Base-by-base conservation (phyloP, 2,329 filamentous ascomycete genomes). In the Gaeumannomyces sp. region DNA sequence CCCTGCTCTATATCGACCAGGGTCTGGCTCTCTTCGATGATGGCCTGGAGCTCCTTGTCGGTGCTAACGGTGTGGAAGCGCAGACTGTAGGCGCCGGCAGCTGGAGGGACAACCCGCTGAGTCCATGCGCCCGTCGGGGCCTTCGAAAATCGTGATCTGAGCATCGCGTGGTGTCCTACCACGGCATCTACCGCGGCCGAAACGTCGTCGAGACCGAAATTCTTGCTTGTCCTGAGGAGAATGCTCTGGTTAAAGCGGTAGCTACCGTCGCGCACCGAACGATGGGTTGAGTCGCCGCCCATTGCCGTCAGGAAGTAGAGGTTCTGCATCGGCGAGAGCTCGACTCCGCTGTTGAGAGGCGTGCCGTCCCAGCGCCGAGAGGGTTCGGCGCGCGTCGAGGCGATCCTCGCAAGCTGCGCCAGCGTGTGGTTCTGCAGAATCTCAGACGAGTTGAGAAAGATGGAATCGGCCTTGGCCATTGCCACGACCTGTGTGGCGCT, bases 261-360 rank as follows among this genome's bases (percentile, higher is more conserved):
- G 28, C 73, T 77, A 0, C 76, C 75, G 2, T 76, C 74, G 4
- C 68, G 65, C 0, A 69, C 65, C 53, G 71, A 70, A 31, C 76
- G 70, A 19, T 72, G 69, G 31, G 72, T 71, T 14, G 70, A 65
- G 61, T 76, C 72, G 1, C 73, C 75, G 5, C 78, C 78, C 71
- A 81, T 78, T 2, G 74, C 71, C 0, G 80, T 81, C 67, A 81
- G 75, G 63, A 85, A 83, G 69, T 82, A 83, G 4, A 85, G 74
- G 64, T 80, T 79, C 71, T 85, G 83, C 78, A 84, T 84, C 3
- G 82, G 78, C 1, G 82, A 81, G 13, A 85, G 75, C 13, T 79
- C 78, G 67, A 83, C 84, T 38, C 66, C 73, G 16, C 58, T 57
- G 27, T 77, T 76, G 11, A 70, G 64, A 1, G 70, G 70, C 53